Base-by-base conservation (phyloP, 2,329 filamentous ascomycete genomes). In the Aspergillus novoparasiticus region DNA sequence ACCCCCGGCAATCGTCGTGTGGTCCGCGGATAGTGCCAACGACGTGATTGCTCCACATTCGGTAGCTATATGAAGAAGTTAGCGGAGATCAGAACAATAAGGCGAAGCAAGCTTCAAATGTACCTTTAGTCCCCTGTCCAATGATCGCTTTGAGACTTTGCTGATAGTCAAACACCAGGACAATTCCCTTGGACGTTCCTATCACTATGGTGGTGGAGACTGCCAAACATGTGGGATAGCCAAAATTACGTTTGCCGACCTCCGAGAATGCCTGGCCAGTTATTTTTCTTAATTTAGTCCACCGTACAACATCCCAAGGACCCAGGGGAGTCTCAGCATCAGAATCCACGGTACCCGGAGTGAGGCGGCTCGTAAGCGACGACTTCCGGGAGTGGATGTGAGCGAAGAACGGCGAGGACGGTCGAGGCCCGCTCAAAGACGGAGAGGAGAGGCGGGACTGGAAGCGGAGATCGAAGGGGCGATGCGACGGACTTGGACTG, bases 161-260 rank as follows among this genome's bases (percentile, higher is more conserved):
- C 76, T 96, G 93, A 78, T 97, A 98, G 81, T 99, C 96, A 81
- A 99, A 99, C 64, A 98, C 89, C 74, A 99, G 83, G 62, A 98
- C 91, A 77, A 97, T 89, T 59, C 96, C 95, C 78, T 97, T 98
- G 4, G 93, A 92, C 0, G 96, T 99, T 30, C 95, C 95, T 59
- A 99, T 80, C 16, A 94, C 92, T 71, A 99, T 96, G 10, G 89
- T 89, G 3, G 94, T 91, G 66, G 94, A 94, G 55, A 97, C 90
- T 46, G 90, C 89, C 72, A 98, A 85, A 80, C 93, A 97, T 0
- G 94, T 97, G 28, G 94, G 93, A 46, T 89, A 86, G 32, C 95
- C 96, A 82, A 97, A 98, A 77, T 92, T 97, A 65, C 95, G 90
- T 80, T 89, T 95, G 41, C 94, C 95, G 50, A 90, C 86, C 78